phyloP scores from a whole-genome alignment of 768 basidiomycete genomes.

The Russula sp. region DNA sequence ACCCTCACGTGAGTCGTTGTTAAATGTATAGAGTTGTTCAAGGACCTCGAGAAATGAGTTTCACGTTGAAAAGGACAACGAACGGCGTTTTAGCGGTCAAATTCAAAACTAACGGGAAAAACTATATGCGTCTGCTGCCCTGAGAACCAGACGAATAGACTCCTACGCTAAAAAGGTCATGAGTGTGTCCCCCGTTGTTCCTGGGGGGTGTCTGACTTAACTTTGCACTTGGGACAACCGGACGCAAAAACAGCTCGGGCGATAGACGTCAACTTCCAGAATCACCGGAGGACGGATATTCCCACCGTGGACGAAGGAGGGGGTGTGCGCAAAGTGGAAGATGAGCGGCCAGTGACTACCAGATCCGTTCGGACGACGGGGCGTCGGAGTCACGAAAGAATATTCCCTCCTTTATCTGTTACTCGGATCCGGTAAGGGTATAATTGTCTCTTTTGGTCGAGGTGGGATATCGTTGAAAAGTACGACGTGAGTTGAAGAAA shows the following conservation, averaged over 20 bases:
- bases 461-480: not conserved
- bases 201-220: not conserved
- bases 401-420: constrained; percentile 7
- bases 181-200: not conserved
- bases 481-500: not conserved
- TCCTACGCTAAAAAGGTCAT: constrained; percentile 8
- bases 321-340: constrained; percentile 17
- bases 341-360: constrained; percentile 15
- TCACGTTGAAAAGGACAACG: not conserved
- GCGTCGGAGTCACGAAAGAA: constrained; percentile 14
- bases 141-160: not conserved
- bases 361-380: constrained; percentile 11
- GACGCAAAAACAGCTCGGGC: constrained; percentile 14
- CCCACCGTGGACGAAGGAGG: constrained; percentile 14
- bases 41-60: not conserved
- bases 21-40: not conserved
- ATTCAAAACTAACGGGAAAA: not conserved
- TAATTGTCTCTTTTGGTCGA: constrained; percentile 7
- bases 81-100: not conserved
- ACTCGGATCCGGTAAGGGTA: constrained; percentile 12
- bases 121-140: not conserved
- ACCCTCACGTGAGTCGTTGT: constrained; percentile 1
- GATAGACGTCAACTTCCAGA: constrained; percentile 4
- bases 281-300: constrained; percentile 13
- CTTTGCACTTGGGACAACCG: not conserved